Evolutionary conservation across 179 eudicot genomes (phyloP), one percentile per base, ranked within the genome.

Genomic region (Silene coronaria): DNA sequence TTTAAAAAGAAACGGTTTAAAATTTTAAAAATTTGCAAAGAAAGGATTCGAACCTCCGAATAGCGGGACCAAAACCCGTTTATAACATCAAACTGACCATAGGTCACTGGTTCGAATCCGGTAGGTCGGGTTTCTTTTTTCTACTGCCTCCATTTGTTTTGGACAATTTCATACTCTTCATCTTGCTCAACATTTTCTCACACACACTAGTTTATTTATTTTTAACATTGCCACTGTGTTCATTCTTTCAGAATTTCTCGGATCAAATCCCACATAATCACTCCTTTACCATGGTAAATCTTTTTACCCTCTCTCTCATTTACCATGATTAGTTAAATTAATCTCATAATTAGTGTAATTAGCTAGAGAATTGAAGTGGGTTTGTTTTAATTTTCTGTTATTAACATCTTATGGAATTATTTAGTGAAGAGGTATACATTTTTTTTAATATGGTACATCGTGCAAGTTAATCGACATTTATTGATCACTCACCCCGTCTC

Each of bases 31-130:
- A n/a, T n/a, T n/a, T n/a, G n/a, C n/a, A n/a, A n/a, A n/a, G n/a
- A n/a, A n/a, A n/a, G n/a, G n/a, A n/a, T n/a, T n/a, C n/a, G n/a
- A n/a, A n/a, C n/a, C n/a, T n/a, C n/a, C n/a, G n/a, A n/a, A n/a
- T n/a, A n/a, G n/a, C n/a, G n/a, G n/a, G n/a, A n/a, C n/a, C n/a
- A n/a, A n/a, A n/a, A n/a, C n/a, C n/a, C n/a, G n/a, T n/a, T n/a
- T n/a, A n/a, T n/a, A n/a, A n/a, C n/a, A n/a, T n/a, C n/a, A n/a
- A n/a, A n/a, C n/a, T n/a, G n/a, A n/a, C 71, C 71, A 38, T 67
- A 68, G 72, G 72, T 68, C 72, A 22, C 30, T 68, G 72, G 72
- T 68, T 68, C 72, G 72, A 68, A 68, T 68, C 57, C 72, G 72
- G 72, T 22, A 68, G 72, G 57, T 68, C 72, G 72, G 72, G 45